Percentiles rank a stretch among this genome's conserved stretches.
Conservation (phyloP, 345 rosid species). For the Lumnitzera littorea region DNA sequence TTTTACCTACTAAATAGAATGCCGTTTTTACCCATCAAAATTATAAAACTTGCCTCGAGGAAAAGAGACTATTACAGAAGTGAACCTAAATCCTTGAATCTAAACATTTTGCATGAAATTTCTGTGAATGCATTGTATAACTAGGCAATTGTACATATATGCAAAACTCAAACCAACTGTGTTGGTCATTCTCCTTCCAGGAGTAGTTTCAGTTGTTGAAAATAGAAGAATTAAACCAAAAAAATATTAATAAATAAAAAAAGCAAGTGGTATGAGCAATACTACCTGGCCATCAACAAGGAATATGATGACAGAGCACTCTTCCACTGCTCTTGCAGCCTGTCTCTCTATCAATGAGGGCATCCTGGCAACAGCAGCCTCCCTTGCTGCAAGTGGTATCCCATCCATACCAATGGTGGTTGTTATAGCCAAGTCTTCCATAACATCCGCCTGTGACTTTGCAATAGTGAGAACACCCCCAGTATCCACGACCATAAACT, state of each 20-base stretch:
- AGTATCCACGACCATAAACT: conserved; percentile 86
- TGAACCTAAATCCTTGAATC: neutral
- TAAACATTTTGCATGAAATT: too few species aligned
- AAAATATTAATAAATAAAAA: neutral
- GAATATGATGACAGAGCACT: conserved; percentile 67
- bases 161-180: too few species aligned
- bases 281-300: conserved; percentile 95
- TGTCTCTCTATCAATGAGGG: conserved; percentile 97
- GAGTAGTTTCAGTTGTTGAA: neutral
- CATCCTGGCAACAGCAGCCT: conserved; percentile 93
- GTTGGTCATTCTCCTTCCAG: too few species aligned
- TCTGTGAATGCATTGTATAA: too few species aligned
- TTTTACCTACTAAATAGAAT: too few species aligned
- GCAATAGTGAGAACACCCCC: conserved; percentile 88
- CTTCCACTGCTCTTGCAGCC: conserved; percentile 89
- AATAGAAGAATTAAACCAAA: conserved; percentile 1
- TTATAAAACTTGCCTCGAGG: too few species aligned
- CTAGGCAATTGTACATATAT: too few species aligned
- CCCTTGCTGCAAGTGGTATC: conserved; percentile 69
- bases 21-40: too few species aligned
- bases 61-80: neutral
- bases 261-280: neutral
- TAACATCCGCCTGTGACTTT: conserved; percentile 57
- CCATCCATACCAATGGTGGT: conserved; percentile 96
- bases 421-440: conserved; percentile 74